These are phyloP conservation scores for Polyporus arcularius DNA, from an alignment of 768 basidiomycete genomes.

Conservation along the genomic window DNA sequence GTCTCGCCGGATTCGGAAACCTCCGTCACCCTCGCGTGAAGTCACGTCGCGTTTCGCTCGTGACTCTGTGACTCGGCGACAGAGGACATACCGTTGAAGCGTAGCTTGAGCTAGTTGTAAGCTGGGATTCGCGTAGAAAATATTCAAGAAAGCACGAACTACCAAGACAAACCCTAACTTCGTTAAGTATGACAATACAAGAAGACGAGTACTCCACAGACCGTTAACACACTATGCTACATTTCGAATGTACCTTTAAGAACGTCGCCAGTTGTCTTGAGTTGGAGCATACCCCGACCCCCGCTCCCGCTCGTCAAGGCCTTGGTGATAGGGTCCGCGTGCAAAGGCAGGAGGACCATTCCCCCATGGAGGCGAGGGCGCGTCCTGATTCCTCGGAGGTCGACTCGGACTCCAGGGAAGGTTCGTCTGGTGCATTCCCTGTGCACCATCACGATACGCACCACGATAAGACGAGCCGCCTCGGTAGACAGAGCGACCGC, in stretches of 20 bases:
- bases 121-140: too few relatives aligned
- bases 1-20: slow-evolving; percentile 6
- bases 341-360: not conserved
- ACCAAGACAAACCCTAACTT: too few relatives aligned
- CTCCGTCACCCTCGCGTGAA: slow-evolving; percentile 20
- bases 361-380: not conserved
- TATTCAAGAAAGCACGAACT: too few relatives aligned
- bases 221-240: too few relatives aligned
- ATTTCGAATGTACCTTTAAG: too few relatives aligned
- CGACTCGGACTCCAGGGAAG: slow-evolving; percentile 6
- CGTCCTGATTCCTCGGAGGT: not conserved
- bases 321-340: slow-evolving; percentile 6
- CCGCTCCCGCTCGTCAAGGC: not conserved
- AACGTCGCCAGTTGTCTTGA: slow-evolving; percentile 6
- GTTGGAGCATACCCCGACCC: slow-evolving; percentile 2
- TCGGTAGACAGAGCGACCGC: not conserved
- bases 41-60: slow-evolving; percentile 10
- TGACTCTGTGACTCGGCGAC: not conserved
- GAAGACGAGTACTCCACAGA: too few relatives aligned
- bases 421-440: slow-evolving; percentile 3
- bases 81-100: too few relatives aligned
- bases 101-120: too few relatives aligned
- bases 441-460: not conserved
- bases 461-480: not conserved
- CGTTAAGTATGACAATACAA: too few relatives aligned